These are phyloP conservation scores for Cytidiella melzeri DNA, from an alignment of 768 basidiomycete genomes.

Conservation along the genomic window DNA sequence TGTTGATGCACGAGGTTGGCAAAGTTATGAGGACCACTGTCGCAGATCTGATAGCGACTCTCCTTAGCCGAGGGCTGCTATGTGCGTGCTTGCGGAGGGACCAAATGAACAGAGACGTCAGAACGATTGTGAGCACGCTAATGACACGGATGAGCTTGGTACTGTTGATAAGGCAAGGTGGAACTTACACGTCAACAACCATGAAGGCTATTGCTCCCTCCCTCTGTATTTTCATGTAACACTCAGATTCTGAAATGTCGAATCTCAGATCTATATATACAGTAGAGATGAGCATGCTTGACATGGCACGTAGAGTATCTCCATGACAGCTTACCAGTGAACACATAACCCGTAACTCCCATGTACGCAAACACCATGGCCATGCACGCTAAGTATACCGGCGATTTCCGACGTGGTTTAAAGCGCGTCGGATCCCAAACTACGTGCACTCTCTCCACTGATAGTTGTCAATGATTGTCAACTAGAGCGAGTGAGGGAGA, in stretches of 20 bases:
- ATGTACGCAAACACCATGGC: constrained; percentile 21
- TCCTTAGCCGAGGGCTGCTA: constrained; percentile 28
- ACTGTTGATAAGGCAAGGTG: neutral
- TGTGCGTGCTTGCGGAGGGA: constrained; percentile 35
- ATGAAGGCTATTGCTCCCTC: constrained; percentile 39
- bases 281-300: too few relatives aligned
- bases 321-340: constrained; percentile 32
- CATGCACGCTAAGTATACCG: constrained; percentile 36
- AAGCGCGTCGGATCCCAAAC: constrained; percentile 35
- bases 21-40: constrained; percentile 43
- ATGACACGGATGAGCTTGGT: neutral
- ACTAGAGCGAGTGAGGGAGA: neutral
- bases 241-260: too few relatives aligned
- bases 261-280: too few relatives aligned
- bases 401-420: constrained; percentile 31
- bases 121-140: constrained; percentile 30
- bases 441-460: constrained; percentile 42
- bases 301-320: too few relatives aligned
- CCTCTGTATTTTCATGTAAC: constrained; percentile 42
- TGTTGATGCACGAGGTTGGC: constrained; percentile 44
- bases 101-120: constrained; percentile 41
- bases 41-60: constrained; percentile 37
- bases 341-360: constrained; percentile 27
- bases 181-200: constrained; percentile 40
- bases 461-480: neutral